Evolutionary conservation across 2,329 filamentous ascomycete species (phyloP).

Genomic region (Acephala macrosclerotiorum): DNA sequence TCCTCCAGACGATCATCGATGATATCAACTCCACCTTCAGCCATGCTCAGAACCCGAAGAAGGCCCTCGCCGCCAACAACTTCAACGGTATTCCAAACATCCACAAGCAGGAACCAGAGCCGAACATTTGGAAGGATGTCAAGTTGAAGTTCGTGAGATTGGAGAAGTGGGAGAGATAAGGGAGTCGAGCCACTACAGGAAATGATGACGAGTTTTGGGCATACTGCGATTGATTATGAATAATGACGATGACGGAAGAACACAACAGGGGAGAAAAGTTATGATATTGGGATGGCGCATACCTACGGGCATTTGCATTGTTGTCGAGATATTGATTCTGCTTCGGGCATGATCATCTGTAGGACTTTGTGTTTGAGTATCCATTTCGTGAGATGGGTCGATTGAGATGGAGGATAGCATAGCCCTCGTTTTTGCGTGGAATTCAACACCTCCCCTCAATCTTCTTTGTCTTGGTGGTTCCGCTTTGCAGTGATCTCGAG

Average conservation of each 20-base stretch:
- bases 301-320: neutral
- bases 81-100: too few species aligned
- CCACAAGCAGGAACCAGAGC: neutral
- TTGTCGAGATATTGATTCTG: constrained; percentile 1
- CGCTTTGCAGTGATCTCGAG: neutral
- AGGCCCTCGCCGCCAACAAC: neutral
- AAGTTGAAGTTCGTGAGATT: constrained; percentile 18
- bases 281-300: neutral
- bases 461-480: neutral
- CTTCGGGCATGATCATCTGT: neutral
- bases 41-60: constrained; percentile 8
- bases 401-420: neutral
- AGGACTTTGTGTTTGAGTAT: neutral
- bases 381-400: neutral
- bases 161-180: constrained; percentile 10
- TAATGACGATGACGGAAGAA: neutral
- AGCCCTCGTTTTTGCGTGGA: neutral
- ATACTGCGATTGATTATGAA: neutral
- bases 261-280: neutral
- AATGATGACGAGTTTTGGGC: neutral
- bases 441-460: neutral
- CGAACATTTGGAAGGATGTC: neutral
- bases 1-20: neutral
- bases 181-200: neutral
- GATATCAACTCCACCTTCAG: constrained; percentile 7